phyloP scores from a whole-genome alignment of 257 asterid species.

The Sherardia arvensis region DNA sequence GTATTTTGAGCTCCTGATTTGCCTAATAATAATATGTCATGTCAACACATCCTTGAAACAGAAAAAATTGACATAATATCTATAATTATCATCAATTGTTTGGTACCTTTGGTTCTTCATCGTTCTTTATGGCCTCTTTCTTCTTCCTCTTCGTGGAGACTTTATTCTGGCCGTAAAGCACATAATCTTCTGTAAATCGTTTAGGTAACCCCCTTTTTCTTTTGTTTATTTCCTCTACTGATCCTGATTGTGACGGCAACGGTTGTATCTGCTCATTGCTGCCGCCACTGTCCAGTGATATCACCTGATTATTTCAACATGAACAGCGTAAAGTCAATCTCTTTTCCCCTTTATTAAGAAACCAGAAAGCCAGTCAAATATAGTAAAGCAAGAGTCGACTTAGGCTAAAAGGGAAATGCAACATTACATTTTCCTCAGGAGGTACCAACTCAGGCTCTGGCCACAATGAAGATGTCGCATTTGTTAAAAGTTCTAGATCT shows the following conservation, averaged over 20 bases:
- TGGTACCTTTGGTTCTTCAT: not conserved
- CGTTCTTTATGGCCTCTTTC: not conserved
- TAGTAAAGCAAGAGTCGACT: not conserved
- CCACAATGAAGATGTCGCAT: constrained; percentile 19
- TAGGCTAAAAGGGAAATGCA: not conserved
- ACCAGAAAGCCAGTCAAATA: not conserved
- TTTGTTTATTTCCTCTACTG: not conserved
- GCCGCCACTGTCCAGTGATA: not conserved
- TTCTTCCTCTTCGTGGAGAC: not conserved
- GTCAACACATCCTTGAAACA: no score
- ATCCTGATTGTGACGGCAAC: not conserved
- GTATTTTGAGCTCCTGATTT: not conserved
- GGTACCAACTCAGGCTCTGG: no score
- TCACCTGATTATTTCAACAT: constrained; percentile 15
- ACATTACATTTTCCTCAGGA: constrained; percentile 20
- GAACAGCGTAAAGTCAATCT: not conserved
- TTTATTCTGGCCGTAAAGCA: not conserved
- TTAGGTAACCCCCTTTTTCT: not conserved
- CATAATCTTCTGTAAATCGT: not conserved
- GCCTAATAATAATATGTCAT: no score
- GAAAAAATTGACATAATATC: not conserved
- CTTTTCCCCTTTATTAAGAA: not conserved
- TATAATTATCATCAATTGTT: not conserved
- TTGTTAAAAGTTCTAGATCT: constrained; percentile 9
- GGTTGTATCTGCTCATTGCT: not conserved